Evolutionary conservation across 148 eudicot species (phyloP).

Genomic region (Tetragonia tetragonoides): DNA sequence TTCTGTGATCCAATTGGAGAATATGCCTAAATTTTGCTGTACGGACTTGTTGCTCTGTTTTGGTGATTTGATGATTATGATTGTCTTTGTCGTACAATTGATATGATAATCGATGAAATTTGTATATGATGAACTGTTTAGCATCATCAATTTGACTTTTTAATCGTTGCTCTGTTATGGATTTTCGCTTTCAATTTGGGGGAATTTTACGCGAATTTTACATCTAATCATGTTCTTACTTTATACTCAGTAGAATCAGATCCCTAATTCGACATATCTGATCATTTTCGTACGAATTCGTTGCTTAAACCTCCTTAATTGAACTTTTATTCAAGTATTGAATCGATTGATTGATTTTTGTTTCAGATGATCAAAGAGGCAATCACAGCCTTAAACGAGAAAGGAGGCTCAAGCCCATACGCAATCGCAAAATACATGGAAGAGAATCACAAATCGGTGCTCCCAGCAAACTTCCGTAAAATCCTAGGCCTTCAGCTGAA

Average conservation of each 20-base stretch:
- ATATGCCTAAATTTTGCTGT: background rate
- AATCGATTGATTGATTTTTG: background rate
- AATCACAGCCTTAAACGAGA: slow-evolving; percentile 52
- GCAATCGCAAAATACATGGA: slow-evolving; percentile 80
- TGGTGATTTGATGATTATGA: background rate
- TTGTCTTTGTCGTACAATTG: background rate
- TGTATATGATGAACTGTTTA: background rate
- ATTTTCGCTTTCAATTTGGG: background rate
- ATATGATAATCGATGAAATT: background rate
- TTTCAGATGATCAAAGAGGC: slow-evolving; percentile 82
- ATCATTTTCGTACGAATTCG: background rate
- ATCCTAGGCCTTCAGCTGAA: slow-evolving; percentile 65
- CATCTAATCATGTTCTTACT: background rate
- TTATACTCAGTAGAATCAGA: background rate
- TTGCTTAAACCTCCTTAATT: background rate
- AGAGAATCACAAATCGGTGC: slow-evolving; percentile 55
- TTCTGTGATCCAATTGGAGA: background rate
- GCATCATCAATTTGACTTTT: background rate
- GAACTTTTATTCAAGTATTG: too few relatives aligned
- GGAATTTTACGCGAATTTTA: too few relatives aligned
- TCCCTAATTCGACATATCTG: background rate
- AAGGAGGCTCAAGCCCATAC: slow-evolving; percentile 67
- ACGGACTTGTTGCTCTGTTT: background rate
- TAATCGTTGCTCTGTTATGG: background rate
- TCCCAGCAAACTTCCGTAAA: slow-evolving; percentile 68